Conservation (phyloP, 2,329 filamentous ascomycete genomes). For the Neofusicoccum cordaticola region DNA sequence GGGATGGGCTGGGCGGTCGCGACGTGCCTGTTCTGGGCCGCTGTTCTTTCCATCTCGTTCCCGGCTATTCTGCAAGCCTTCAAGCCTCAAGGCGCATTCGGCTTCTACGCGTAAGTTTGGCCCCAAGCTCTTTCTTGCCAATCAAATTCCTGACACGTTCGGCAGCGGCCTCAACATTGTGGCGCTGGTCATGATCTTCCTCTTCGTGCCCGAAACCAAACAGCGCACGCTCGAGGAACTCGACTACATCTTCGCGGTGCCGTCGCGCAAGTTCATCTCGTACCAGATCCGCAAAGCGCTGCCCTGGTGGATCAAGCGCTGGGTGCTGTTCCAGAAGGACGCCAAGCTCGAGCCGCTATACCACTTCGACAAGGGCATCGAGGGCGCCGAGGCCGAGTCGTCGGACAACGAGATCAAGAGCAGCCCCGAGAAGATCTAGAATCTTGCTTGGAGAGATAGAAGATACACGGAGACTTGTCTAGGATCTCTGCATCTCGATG, state of each 20-base stretch:
- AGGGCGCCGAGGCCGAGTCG: not conserved
- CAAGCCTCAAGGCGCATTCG: slow-evolving; percentile 49
- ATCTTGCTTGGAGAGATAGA: too few species aligned
- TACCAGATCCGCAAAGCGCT: slow-evolving; percentile 40
- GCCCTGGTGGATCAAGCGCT: slow-evolving; percentile 48
- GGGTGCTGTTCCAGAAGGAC: slow-evolving; percentile 38
- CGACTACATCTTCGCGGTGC: slow-evolving; percentile 52
- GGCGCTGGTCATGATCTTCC: slow-evolving; percentile 31
- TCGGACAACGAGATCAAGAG: not conserved
- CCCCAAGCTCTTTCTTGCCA: not conserved
- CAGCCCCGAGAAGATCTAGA: not conserved
- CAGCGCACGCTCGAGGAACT: slow-evolving; percentile 35
- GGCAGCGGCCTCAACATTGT: slow-evolving; percentile 37
- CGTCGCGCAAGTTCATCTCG: slow-evolving; percentile 39
- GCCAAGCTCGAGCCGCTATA: slow-evolving; percentile 36
- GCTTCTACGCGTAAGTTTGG: slow-evolving; percentile 51
- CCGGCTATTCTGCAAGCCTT: slow-evolving; percentile 36
- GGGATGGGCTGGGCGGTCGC: slow-evolving; percentile 43
- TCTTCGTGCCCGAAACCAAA: slow-evolving; percentile 32
- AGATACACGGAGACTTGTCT: too few species aligned
- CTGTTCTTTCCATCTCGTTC: slow-evolving; percentile 39
- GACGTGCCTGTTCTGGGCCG: slow-evolving; percentile 41
- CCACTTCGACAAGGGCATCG: slow-evolving; percentile 29
- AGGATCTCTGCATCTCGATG: not conserved
- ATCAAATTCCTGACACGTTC: slow-evolving; percentile 22